Percentiles rank a stretch among this genome's conserved stretches.
phyloP scores from a whole-genome alignment of 495 filamentous ascomycete species.

The Daldinia loculata region DNA sequence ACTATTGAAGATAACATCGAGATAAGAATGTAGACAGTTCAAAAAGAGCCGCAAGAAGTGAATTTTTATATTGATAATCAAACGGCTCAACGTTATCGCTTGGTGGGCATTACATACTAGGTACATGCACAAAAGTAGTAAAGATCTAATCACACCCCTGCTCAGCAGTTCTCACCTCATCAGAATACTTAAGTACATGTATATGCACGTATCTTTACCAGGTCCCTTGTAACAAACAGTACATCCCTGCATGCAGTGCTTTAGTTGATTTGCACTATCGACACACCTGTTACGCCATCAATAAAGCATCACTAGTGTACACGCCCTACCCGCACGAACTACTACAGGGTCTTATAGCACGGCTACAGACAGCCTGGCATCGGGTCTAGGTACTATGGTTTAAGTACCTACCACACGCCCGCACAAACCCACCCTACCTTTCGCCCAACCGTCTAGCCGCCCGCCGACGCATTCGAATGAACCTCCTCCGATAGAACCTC shows the following conservation, averaged over 20 bases:
- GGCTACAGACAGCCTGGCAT: conserved; percentile 30
- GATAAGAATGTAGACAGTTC: neutral
- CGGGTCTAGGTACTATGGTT: conserved; percentile 16
- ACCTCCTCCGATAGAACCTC: conserved; percentile 44
- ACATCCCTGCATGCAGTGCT: conserved; percentile 9
- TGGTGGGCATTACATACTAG: neutral
- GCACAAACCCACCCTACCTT: conserved; percentile 30
- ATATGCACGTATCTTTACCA: conserved; percentile 5
- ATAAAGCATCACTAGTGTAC: neutral
- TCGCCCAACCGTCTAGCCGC: conserved; percentile 37
- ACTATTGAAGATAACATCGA: neutral
- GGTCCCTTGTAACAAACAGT: neutral
- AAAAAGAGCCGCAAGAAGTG: conserved; percentile 1
- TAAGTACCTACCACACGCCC: conserved; percentile 9
- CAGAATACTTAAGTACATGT: neutral
- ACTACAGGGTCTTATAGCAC: conserved; percentile 3
- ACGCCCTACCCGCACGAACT: conserved; percentile 35
- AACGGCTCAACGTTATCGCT: neutral
- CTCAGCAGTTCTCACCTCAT: neutral
- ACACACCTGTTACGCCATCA: conserved; percentile 18
- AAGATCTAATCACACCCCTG: conserved; percentile 1
- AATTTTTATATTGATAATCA: conserved; percentile 3
- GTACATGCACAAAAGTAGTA: neutral
- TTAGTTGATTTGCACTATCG: neutral
- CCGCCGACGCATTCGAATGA: conserved; percentile 34